A percentile compares a stretch with the other conserved stretches of the same genome.
Evolutionary conservation across 257 asterid genomes (phyloP).

Genomic region (Solanum habrochaites): DNA sequence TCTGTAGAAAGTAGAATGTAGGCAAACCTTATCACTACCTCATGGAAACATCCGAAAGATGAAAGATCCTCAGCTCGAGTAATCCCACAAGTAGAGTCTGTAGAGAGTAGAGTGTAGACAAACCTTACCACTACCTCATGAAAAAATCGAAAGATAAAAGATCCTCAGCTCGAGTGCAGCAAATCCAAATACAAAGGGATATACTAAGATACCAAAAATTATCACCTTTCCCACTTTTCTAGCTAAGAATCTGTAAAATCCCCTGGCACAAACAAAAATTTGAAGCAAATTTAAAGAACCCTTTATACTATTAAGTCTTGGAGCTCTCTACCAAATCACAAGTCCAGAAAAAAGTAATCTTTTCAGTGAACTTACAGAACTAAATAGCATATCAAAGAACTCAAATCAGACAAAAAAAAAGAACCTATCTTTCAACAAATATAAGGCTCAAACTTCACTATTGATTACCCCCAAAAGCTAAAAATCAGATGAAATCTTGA

Average conservation of each 20-base stretch:
- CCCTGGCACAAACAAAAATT: neutral
- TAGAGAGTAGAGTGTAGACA: neutral
- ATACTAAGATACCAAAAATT: neutral
- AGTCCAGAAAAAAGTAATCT: neutral
- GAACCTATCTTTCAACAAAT: slow-evolving; percentile 4
- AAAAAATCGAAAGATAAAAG: neutral
- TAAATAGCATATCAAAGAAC: slow-evolving; percentile 8
- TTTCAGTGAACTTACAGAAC: neutral
- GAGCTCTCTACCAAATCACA: neutral
- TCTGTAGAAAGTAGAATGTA: too few relatives aligned
- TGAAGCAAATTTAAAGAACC: neutral
- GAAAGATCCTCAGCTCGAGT: neutral
- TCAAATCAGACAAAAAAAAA: slow-evolving; percentile 1
- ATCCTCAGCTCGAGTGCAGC: neutral
- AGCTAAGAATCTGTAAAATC: neutral
- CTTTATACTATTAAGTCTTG: neutral
- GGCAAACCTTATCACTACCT: neutral
- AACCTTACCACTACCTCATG: neutral
- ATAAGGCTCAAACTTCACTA: neutral
- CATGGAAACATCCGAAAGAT: neutral
- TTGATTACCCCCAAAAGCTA: slow-evolving; percentile 5
- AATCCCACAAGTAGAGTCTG: neutral
- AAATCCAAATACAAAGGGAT: neutral
- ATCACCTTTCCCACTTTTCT: neutral
- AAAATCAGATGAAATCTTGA: slow-evolving; percentile 4